Percentiles rank a stretch among this genome's conserved stretches.
Evolutionary conservation across 129 eudicot genomes (phyloP).

Genomic region (Helianthus annuus): DNA sequence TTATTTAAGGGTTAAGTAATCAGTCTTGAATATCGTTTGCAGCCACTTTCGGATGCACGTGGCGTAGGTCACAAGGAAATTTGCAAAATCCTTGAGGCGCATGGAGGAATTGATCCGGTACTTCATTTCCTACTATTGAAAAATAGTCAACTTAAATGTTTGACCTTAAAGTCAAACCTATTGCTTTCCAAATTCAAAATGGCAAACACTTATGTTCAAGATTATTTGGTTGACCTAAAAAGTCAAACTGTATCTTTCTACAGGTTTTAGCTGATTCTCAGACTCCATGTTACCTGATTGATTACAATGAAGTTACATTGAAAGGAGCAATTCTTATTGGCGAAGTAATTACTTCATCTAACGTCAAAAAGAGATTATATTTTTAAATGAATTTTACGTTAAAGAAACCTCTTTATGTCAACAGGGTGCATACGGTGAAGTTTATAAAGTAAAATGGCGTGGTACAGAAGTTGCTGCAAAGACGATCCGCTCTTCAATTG

Average conservation of each 20-base stretch:
- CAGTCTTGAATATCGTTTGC: slow-evolving; percentile 30
- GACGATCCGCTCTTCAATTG: slow-evolving; percentile 64
- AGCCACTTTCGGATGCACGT: slow-evolving; percentile 80
- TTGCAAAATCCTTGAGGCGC: slow-evolving; percentile 57
- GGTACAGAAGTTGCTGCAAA: slow-evolving; percentile 81
- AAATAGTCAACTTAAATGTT: neutral
- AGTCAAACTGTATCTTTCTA: slow-evolving; percentile 18
- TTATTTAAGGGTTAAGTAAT: neutral
- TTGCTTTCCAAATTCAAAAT: no score
- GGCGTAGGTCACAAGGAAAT: slow-evolving; percentile 56
- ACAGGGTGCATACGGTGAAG: slow-evolving; percentile 78
- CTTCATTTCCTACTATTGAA: neutral
- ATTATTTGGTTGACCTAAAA: slow-evolving; percentile 15
- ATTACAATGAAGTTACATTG: slow-evolving; percentile 50
- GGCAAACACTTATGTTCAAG: neutral
- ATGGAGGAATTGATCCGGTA: slow-evolving; percentile 72
- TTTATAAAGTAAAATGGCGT: slow-evolving; percentile 72
- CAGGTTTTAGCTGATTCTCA: slow-evolving; percentile 55
- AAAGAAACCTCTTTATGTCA: slow-evolving; percentile 17
- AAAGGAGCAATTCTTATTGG: slow-evolving; percentile 53
- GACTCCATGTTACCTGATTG: slow-evolving; percentile 51
- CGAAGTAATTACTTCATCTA: slow-evolving; percentile 41
- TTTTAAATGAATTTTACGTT: neutral
- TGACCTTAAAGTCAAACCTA: neutral
- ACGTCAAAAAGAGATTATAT: neutral